phyloP scores from a whole-genome alignment of 106 monocot species.

The Cymbidium sinense region DNA sequence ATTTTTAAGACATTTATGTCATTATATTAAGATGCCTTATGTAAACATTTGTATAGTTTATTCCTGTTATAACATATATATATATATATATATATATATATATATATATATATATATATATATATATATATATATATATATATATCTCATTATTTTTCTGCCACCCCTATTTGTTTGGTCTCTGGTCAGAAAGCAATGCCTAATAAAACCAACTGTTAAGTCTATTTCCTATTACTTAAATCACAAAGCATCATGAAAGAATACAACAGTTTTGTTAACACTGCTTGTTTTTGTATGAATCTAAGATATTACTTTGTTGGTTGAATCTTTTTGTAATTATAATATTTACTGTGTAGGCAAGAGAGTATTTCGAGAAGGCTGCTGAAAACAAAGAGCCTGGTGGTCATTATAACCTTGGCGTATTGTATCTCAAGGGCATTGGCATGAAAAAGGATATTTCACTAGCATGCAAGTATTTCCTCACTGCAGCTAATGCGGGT shows the following conservation, averaged over 20 bases:
- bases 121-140: too few relatives aligned
- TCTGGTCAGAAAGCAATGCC: background rate
- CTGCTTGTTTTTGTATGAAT: background rate
- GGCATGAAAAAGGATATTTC: constrained; percentile 70
- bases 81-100: too few relatives aligned
- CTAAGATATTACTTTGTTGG: background rate
- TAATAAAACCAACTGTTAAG: background rate
- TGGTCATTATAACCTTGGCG: constrained; percentile 85
- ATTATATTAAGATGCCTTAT: background rate
- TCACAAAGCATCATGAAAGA: background rate
- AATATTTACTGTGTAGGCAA: constrained; percentile 47
- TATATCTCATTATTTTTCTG: background rate
- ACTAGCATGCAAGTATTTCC: constrained; percentile 54
- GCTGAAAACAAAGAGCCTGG: constrained; percentile 71
- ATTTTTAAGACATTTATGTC: too few relatives aligned
- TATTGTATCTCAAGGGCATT: constrained; percentile 87
- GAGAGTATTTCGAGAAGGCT: constrained; percentile 89
- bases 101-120: too few relatives aligned
- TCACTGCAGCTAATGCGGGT: constrained; percentile 70
- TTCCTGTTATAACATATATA: background rate
- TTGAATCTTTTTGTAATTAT: background rate
- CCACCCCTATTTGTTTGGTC: background rate
- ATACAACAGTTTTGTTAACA: too few relatives aligned
- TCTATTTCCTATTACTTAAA: background rate
- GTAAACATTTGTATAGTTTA: background rate